Conservation (phyloP, 1,284 basidiomycete species). For the Ceratobasidium sp. region DNA sequence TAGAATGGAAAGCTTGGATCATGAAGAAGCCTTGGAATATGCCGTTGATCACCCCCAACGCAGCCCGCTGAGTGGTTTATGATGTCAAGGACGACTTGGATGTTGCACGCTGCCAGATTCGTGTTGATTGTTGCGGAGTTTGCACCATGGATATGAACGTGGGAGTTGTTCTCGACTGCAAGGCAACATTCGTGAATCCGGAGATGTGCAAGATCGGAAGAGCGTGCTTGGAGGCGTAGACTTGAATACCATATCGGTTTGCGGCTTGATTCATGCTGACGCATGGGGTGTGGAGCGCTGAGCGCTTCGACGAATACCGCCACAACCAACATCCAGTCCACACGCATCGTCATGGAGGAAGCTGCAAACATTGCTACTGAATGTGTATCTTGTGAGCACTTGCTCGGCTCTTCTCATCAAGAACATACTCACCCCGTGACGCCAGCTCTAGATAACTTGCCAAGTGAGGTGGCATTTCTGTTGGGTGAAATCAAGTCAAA, state of each 20-base stretch:
- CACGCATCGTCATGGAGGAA: conserved; percentile 58
- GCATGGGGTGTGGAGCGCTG: neutral
- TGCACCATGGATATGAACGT: conserved; percentile 1
- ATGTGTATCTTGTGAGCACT: conserved; percentile 67
- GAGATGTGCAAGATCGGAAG: conserved; percentile 1
- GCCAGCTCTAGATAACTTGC: conserved; percentile 76
- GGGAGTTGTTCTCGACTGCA: neutral
- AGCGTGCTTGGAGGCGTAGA: neutral
- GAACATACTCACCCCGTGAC: conserved; percentile 29
- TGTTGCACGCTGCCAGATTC: neutral
- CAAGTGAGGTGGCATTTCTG: conserved; percentile 72
- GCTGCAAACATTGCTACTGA: conserved; percentile 72
- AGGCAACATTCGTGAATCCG: neutral
- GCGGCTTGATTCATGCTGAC: neutral
- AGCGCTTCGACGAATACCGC: neutral
- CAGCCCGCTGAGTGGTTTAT: neutral
- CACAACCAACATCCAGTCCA: conserved; percentile 24
- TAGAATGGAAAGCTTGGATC: neutral
- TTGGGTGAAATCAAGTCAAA: conserved; percentile 69
- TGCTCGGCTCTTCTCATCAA: conserved; percentile 11
- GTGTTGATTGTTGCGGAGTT: neutral
- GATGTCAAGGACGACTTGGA: no score
- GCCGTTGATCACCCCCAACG: conserved; percentile 27
- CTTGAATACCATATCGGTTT: neutral
- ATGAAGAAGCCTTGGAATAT: neutral